Evolutionary conservation across 2,329 filamentous ascomycete species (phyloP), one percentile per base, ranked within the genome.

Genomic region (Pseudogymnoascus sp.): DNA sequence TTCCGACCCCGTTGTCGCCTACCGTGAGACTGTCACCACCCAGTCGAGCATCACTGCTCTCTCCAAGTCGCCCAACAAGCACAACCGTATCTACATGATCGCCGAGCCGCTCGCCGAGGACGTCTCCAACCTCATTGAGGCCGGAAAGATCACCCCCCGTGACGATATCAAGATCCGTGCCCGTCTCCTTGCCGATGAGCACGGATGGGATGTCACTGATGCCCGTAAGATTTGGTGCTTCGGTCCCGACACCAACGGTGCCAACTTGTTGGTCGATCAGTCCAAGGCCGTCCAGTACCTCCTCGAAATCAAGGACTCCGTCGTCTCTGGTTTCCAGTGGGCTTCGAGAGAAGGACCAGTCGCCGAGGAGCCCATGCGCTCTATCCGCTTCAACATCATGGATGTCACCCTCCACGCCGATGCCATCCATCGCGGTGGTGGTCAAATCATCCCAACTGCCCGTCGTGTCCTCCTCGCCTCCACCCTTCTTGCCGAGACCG

Each of bases 201-300:
- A 90, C 84, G 93, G 92, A 78, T 99, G 95, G 95, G 95, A 99
- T 81, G 93, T 99, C 76, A 99, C 95, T 74, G 95, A 99, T 80
- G 95, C 95, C 81, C 92, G 96, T 83, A 99, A 99, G 91, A 99
- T 99, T 80, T 99, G 95, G 95, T 96, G 91, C 79, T 99, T 99
- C 83, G 95, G 95, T 81, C 95, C 95, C 74, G 95, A 99, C 80
- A 96, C 92, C 78, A 95, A 84, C 76, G 95, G 95, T 80, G 89
- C 95, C 86, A 99, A 99, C 88, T 83, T 99, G 86, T 84, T 99
- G 73, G 88, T 99, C 76, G 95, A 99, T 82, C 95, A 97, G 89
- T 97, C 93, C 86, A 99, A 97, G 91, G 95, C 95, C 73, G 95
- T 99, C 71, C 95, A 99, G 85, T 99, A 97, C 88, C 87, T 99